Evolutionary conservation across 768 basidiomycete species (phyloP), one percentile per base, ranked within the genome.

Genomic region (Filobasidium floriforme): DNA sequence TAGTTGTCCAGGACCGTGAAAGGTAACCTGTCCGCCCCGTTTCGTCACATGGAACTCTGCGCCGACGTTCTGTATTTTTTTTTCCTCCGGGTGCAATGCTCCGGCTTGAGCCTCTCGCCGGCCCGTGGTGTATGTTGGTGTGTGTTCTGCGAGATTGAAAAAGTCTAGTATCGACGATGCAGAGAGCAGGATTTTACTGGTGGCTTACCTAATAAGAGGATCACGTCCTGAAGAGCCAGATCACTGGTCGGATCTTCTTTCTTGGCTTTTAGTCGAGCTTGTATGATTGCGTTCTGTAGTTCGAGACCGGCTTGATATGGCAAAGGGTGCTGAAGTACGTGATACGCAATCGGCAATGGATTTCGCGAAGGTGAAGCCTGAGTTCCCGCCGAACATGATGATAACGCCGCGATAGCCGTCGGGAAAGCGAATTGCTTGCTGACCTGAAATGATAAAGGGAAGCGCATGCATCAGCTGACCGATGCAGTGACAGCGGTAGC

Each of bases 1-100:
- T 72, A 99, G 82, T 79, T 99, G 96, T 7, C 96, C 96, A 1
- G 96, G 93, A 0, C 96, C 96, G 77, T 99, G 96, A 78, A 90
- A 99, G 1, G 96, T 99, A 65, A 92, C 83, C 80, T 97, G 88
- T 1, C 96, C 96, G 15, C 96, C 96, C 62, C 96, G 83, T 62
- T 85, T 83, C 1, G 92, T 86, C 26, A 85, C 80, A 44, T 89
- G 84, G 73, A 93, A 93, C 75, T 96, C 90, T 0, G 94, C 94
- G 28, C 94, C 94, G 26, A 90, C 81, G 37, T 81, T 75, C 2
- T 83, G 84, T n/a, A 97, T 81, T 24, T 89, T 85, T 44, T 76
- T 67, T 46, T 82, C 82, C 72, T 94, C 89, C 51, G 81, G 79
- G 44, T 82, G 77, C 41, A 72, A 65, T 24, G 44, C 37, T 15